Percentiles rank a stretch among this genome's conserved stretches.
These are phyloP conservation scores for Herpotrichia juniperi DNA, from an alignment of 2,329 filamentous ascomycete species.

Conservation along the genomic window DNA sequence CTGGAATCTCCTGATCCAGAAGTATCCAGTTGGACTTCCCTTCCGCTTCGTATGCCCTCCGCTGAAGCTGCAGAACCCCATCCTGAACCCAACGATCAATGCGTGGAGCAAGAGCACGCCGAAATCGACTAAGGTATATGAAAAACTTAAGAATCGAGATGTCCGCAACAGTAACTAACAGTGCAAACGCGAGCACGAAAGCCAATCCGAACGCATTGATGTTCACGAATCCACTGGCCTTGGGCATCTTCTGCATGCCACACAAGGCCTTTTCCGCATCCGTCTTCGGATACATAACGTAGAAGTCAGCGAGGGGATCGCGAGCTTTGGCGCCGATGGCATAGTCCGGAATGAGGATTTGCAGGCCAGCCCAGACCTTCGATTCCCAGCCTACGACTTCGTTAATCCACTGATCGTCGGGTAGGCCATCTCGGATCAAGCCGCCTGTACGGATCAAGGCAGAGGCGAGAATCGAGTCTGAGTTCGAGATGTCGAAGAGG, in stretches of 20 bases:
- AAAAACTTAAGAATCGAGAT: constrained; percentile 11
- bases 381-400: constrained; percentile 1
- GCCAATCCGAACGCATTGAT: constrained; percentile 10
- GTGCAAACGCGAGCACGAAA: constrained; percentile 5
- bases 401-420: not conserved
- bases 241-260: constrained; percentile 7
- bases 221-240: constrained; percentile 10
- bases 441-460: not conserved
- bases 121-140: constrained; percentile 2
- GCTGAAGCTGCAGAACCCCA: constrained; percentile 10
- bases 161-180: constrained; percentile 4
- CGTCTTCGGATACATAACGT: not conserved
- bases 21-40: not conserved
- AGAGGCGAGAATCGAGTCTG: not conserved
- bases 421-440: not conserved
- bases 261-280: constrained; percentile 6
- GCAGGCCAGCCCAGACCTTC: not conserved
- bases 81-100: constrained; percentile 11
- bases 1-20: constrained; percentile 1
- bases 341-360: constrained; percentile 4
- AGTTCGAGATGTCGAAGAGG: not conserved
- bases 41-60: constrained; percentile 5
- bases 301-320: not conserved
- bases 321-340: constrained; percentile 4
- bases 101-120: constrained; percentile 4